Percentiles rank a stretch among this genome's conserved stretches.
Conservation (phyloP, 306 rosid species). For the Casuarina glauca region DNA sequence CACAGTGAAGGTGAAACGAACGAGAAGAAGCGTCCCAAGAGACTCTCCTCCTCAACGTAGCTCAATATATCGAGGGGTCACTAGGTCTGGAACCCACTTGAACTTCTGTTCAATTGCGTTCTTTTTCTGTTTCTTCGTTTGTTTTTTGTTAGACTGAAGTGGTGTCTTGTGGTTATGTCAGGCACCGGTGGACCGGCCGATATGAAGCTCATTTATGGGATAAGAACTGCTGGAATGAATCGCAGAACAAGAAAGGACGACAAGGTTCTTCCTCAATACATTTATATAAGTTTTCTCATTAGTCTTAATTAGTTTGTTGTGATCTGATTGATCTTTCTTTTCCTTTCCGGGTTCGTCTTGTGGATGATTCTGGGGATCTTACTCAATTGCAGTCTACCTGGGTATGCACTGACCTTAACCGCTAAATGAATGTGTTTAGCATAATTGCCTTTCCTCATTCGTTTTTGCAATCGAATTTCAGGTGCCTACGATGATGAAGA, state of each 20-base stretch:
- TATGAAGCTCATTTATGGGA: conserved; percentile 99
- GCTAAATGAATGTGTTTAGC: too few species aligned
- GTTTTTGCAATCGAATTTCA: conserved; percentile 25
- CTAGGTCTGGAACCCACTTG: conserved; percentile 46
- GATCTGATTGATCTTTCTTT: not conserved
- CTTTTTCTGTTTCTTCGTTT: not conserved
- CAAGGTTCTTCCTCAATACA: conserved; percentile 52
- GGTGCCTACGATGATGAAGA: conserved; percentile 96
- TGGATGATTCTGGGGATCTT: conserved; percentile 1
- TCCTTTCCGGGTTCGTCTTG: conserved; percentile 6
- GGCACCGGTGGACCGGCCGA: conserved; percentile 96
- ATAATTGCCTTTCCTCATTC: not conserved
- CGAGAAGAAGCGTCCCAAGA: conserved; percentile 65
- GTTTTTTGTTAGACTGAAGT: not conserved
- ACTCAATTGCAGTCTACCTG: conserved; percentile 58
- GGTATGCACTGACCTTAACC: conserved; percentile 37
- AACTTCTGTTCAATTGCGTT: not conserved
- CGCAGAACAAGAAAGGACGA: conserved; percentile 91
- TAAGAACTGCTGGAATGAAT: conserved; percentile 87
- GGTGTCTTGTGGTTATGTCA: conserved; percentile 20
- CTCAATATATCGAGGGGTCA: conserved; percentile 80
- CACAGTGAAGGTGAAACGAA: conserved; percentile 46
- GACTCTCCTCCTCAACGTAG: conserved; percentile 79
- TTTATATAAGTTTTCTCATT: not conserved
- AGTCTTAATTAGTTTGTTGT: not conserved